Evolutionary conservation across 345 rosid genomes (phyloP).

Genomic region (Pugionium dolabratum): DNA sequence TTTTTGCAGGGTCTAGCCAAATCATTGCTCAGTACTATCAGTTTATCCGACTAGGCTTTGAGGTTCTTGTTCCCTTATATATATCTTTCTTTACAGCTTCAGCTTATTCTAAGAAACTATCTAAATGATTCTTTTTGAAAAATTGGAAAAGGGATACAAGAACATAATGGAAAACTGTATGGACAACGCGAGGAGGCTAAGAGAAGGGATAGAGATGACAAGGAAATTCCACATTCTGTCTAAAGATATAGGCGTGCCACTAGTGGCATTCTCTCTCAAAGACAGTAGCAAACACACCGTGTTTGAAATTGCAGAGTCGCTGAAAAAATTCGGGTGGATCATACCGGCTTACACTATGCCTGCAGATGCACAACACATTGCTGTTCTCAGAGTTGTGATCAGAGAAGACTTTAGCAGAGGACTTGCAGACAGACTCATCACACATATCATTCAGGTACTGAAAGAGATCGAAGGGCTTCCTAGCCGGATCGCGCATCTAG

Average conservation of each 20-base stretch:
- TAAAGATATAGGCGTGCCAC: constrained; percentile 68
- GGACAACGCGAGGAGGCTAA: constrained; percentile 55
- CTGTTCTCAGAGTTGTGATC: constrained; percentile 67
- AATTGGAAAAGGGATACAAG: constrained; percentile 55
- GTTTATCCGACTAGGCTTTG: constrained; percentile 70
- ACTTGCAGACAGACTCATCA: constrained; percentile 64
- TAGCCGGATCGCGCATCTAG: constrained; percentile 35
- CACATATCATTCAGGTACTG: constrained; percentile 51
- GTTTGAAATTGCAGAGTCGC: constrained; percentile 61
- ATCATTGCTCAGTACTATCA: constrained; percentile 89
- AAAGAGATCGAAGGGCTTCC: constrained; percentile 63
- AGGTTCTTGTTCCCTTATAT: constrained; percentile 45
- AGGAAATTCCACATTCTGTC: constrained; percentile 64
- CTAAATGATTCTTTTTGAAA: background rate
- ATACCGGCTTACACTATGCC: constrained; percentile 81
- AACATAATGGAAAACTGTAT: constrained; percentile 67
- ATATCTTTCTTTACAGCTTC: background rate
- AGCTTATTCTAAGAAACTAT: background rate
- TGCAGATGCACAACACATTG: constrained; percentile 61
- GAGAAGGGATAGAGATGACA: constrained; percentile 59
- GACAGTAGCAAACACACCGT: constrained; percentile 58
- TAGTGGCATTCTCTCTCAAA: constrained; percentile 70
- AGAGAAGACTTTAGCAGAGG: constrained; percentile 66
- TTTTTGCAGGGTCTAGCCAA: constrained; percentile 67
- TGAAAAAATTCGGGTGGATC: constrained; percentile 70